Conservation (phyloP, 176 grass and related monocot species). For the Calamus simplicifolius region DNA sequence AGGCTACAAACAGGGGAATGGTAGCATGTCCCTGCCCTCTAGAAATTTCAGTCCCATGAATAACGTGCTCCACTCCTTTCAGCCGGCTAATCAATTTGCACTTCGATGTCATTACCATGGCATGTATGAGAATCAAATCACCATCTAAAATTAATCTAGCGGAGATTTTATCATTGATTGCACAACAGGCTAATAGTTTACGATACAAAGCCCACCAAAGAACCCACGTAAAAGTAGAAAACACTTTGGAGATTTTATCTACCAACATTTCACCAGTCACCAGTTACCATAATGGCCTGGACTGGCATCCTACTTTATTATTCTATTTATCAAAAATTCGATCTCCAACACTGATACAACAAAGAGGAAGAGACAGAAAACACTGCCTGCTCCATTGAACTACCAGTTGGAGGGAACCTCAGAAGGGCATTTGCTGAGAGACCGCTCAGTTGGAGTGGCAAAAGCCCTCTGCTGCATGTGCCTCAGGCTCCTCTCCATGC, state of each 20-base stretch:
- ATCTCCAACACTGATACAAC: background rate
- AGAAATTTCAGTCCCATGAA: too few relatives aligned
- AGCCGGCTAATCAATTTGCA: too few relatives aligned
- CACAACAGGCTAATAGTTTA: too few relatives aligned
- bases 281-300: conserved; percentile 30
- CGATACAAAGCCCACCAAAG: too few relatives aligned
- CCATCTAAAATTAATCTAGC: too few relatives aligned
- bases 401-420: conserved; percentile 5
- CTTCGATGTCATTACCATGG: too few relatives aligned
- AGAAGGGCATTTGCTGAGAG: background rate
- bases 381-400: conserved; percentile 3
- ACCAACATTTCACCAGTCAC: conserved; percentile 41
- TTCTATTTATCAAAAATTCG: background rate
- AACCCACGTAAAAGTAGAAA: too few relatives aligned
- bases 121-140: too few relatives aligned
- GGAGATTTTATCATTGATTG: too few relatives aligned
- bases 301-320: conserved; percentile 37
- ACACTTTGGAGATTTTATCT: background rate
- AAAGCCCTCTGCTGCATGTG: conserved; percentile 16
- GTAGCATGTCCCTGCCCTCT: too few relatives aligned
- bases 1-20: too few relatives aligned
- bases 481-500: conserved; percentile 23
- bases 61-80: too few relatives aligned
- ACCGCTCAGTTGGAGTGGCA: background rate
- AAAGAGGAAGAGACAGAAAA: background rate